Conservation (phyloP, 495 filamentous ascomycete genomes). For the Penicillium nucicola region DNA sequence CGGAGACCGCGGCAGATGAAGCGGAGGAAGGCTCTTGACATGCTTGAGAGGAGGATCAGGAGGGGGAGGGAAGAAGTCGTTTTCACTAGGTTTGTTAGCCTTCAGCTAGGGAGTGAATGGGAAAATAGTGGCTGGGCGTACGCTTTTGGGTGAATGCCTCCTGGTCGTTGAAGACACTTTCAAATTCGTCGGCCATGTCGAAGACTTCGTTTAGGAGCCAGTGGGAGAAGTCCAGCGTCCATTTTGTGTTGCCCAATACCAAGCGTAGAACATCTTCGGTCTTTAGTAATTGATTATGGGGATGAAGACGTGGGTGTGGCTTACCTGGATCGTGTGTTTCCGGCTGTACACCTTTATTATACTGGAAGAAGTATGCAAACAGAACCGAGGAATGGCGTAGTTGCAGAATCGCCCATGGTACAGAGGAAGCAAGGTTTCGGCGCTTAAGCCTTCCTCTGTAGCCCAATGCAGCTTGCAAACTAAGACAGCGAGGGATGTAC, state of each 20-base stretch:
- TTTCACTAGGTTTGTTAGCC: constrained; percentile 35
- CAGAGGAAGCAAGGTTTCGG: constrained; percentile 60
- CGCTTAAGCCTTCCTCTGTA: constrained; percentile 57
- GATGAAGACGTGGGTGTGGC: constrained; percentile 6
- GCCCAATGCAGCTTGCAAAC: constrained; percentile 66
- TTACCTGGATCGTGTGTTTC: constrained; percentile 65
- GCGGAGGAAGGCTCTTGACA: constrained; percentile 67
- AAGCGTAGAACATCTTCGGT: constrained; percentile 39
- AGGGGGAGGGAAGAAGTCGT: constrained; percentile 56
- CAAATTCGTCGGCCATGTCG: constrained; percentile 54
- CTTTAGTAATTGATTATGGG: neutral
- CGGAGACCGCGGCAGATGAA: constrained; percentile 64
- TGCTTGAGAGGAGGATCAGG: constrained; percentile 67
- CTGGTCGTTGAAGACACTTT: constrained; percentile 35
- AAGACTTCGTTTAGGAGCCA: constrained; percentile 69
- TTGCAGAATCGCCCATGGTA: constrained; percentile 72
- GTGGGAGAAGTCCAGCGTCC: constrained; percentile 65
- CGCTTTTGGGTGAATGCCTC: constrained; percentile 44
- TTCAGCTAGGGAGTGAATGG: neutral
- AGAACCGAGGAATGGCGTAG: constrained; percentile 67
- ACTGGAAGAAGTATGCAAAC: constrained; percentile 58
- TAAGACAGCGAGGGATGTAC: constrained; percentile 65
- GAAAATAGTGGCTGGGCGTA: constrained; percentile 21
- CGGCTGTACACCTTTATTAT: constrained; percentile 40
- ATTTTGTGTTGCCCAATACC: constrained; percentile 49